Evolutionary conservation across 2,329 filamentous ascomycete genomes (phyloP).

Genomic region (Phaeophleospora eucalypticola): DNA sequence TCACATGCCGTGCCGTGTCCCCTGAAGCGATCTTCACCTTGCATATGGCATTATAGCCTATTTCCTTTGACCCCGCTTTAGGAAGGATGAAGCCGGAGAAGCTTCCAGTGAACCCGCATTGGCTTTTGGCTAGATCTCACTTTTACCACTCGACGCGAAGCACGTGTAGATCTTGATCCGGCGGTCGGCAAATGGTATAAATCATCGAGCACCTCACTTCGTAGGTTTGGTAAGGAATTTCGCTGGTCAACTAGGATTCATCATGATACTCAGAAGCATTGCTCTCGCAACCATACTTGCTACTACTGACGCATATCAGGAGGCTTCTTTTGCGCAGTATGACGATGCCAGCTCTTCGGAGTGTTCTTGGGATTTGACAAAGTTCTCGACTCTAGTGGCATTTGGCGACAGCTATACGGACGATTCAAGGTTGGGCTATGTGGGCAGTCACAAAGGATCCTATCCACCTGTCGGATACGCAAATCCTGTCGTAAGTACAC

Average conservation of each 20-base stretch:
- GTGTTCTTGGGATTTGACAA: conserved; percentile 39
- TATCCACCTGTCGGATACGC: conserved; percentile 61
- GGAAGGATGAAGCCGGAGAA: neutral
- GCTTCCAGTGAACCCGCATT: neutral
- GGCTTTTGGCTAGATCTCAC: neutral
- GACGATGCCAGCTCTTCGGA: too few species aligned
- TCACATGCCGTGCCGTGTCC: too few species aligned
- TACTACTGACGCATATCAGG: neutral
- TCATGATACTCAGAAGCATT: neutral
- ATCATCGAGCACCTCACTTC: too few species aligned
- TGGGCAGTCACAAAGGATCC: conserved; percentile 53
- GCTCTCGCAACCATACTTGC: neutral
- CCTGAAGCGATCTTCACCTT: neutral
- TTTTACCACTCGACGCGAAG: neutral
- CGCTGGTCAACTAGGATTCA: neutral
- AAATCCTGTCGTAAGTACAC: conserved; percentile 41
- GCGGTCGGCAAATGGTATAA: neutral
- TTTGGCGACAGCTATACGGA: conserved; percentile 67
- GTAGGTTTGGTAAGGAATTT: neutral
- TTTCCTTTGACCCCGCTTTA: neutral
- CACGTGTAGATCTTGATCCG: neutral
- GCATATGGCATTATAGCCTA: neutral
- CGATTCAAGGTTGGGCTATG: conserved; percentile 63
- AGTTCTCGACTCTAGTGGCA: conserved; percentile 60
- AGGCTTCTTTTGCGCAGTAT: too few species aligned